Conservation (phyloP, 2,329 filamentous ascomycete species). For the Aspergillus terreus region DNA sequence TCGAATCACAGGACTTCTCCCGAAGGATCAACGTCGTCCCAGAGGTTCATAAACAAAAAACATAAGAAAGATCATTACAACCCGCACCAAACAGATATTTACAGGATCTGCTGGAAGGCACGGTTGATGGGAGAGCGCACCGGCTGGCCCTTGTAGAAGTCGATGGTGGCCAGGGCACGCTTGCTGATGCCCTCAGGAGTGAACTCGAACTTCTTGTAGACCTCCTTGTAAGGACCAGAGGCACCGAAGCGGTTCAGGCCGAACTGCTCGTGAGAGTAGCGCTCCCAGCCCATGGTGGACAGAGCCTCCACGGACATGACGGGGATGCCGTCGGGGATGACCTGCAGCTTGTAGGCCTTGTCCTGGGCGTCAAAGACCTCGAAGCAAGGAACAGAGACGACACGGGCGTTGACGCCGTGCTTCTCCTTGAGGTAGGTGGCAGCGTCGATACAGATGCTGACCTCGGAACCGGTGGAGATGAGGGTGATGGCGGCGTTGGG, state of each 20-base stretch:
- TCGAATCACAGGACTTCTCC: constrained; percentile 15
- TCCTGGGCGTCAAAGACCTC: constrained; percentile 92
- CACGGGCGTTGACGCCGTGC: constrained; percentile 79
- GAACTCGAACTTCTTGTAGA: constrained; percentile 99
- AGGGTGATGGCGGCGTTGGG: constrained; percentile 82
- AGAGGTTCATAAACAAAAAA: constrained; percentile 23
- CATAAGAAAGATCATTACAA: constrained; percentile 15
- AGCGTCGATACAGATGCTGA: constrained; percentile 87
- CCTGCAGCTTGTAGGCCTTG: constrained; percentile 91
- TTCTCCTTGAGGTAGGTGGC: constrained; percentile 88
- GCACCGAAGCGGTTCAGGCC: constrained; percentile 99
- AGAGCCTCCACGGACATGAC: constrained; percentile 93
- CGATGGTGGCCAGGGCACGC: constrained; percentile 83
- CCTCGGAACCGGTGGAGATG: constrained; percentile 93
- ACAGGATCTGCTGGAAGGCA: constrained; percentile 96
- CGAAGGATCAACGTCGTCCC: constrained; percentile 20
- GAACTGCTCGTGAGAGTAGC: constrained; percentile 99
- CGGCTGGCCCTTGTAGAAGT: constrained; percentile 97
- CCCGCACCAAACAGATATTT: constrained; percentile 37
- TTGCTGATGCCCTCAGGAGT: constrained; percentile 95
- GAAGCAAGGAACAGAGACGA: constrained; percentile 94
- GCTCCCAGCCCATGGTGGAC: constrained; percentile 97
- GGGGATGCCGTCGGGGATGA: constrained; percentile 91
- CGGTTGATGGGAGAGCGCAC: constrained; percentile 94
- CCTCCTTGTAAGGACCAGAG: constrained; percentile 93